phyloP scores from a whole-genome alignment of 2,329 filamentous ascomycete species.

The Neofusicoccum kwambonambiense region DNA sequence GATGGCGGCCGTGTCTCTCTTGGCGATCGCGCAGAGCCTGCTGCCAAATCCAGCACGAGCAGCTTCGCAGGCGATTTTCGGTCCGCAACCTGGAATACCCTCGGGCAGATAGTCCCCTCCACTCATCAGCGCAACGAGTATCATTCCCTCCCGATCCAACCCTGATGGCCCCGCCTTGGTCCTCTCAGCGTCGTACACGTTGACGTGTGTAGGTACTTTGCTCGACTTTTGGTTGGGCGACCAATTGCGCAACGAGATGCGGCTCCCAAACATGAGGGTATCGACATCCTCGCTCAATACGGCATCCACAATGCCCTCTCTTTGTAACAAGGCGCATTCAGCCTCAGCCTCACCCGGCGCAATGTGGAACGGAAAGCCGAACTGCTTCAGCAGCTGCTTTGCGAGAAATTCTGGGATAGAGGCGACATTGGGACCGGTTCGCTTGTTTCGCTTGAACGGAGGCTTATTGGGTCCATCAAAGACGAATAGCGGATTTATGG shows the following conservation, averaged over 20 bases:
- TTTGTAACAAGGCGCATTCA: slow-evolving; percentile 85
- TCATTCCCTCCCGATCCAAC: slow-evolving; percentile 83
- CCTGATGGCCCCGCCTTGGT: slow-evolving; percentile 57
- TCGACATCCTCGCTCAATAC: slow-evolving; percentile 97
- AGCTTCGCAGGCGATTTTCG: slow-evolving; percentile 86
- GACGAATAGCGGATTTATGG: slow-evolving; percentile 85
- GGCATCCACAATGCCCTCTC: slow-evolving; percentile 73
- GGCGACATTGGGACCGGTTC: slow-evolving; percentile 61
- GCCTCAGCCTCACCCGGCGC: slow-evolving; percentile 95
- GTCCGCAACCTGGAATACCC: slow-evolving; percentile 82
- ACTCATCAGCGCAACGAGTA: slow-evolving; percentile 89
- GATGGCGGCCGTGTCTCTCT: slow-evolving; percentile 59
- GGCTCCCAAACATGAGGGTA: slow-evolving; percentile 94
- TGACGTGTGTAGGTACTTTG: slow-evolving; percentile 79
- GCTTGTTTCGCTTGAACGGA: slow-evolving; percentile 83
- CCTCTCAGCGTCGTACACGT: slow-evolving; percentile 67
- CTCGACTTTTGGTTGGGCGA: slow-evolving; percentile 66
- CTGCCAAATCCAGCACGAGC: slow-evolving; percentile 83
- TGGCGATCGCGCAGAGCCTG: slow-evolving; percentile 66
- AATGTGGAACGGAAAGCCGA: slow-evolving; percentile 79
- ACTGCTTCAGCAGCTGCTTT: slow-evolving; percentile 79
- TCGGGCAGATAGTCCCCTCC: slow-evolving; percentile 92
- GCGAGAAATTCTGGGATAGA: slow-evolving; percentile 70
- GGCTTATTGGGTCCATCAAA: slow-evolving; percentile 88
- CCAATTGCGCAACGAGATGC: slow-evolving; percentile 76